Conservation (phyloP, 2,329 filamentous ascomycete genomes). For the Calonectria montana region DNA sequence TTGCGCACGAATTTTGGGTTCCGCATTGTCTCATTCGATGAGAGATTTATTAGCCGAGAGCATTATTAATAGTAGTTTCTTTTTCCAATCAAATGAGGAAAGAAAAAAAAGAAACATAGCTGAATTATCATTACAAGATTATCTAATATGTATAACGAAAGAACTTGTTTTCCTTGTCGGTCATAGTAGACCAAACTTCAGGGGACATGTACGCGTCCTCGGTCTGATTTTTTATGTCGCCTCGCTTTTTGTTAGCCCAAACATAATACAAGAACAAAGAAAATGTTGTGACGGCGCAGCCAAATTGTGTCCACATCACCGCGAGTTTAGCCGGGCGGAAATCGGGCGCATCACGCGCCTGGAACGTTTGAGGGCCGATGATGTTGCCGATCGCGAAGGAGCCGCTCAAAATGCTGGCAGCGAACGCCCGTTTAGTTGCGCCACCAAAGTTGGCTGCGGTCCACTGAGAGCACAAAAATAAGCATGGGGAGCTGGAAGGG, state of each 20-base stretch:
- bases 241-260: slow-evolving; percentile 58
- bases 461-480: slow-evolving; percentile 46
- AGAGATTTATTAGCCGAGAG: background rate
- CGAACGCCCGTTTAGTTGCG: slow-evolving; percentile 64
- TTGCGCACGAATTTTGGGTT: background rate
- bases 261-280: slow-evolving; percentile 62
- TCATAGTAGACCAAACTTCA: slow-evolving; percentile 61
- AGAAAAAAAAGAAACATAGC: background rate
- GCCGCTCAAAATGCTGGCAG: slow-evolving; percentile 60
- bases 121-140: background rate
- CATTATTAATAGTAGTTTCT: slow-evolving; percentile 2
- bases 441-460: slow-evolving; percentile 64
- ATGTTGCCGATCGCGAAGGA: slow-evolving; percentile 66
- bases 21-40: background rate
- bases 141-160: slow-evolving; percentile 64
- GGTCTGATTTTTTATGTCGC: slow-evolving; percentile 43
- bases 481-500: background rate
- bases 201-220: slow-evolving; percentile 56
- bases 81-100: background rate
- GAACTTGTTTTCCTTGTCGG: slow-evolving; percentile 67
- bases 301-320: slow-evolving; percentile 63
- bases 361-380: slow-evolving; percentile 68
- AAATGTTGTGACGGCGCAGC: slow-evolving; percentile 54
- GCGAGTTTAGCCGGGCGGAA: slow-evolving; percentile 66
- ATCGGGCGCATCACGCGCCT: slow-evolving; percentile 61